Conservation (phyloP, 1,284 basidiomycete species). For the Sporisorium exsertum region DNA sequence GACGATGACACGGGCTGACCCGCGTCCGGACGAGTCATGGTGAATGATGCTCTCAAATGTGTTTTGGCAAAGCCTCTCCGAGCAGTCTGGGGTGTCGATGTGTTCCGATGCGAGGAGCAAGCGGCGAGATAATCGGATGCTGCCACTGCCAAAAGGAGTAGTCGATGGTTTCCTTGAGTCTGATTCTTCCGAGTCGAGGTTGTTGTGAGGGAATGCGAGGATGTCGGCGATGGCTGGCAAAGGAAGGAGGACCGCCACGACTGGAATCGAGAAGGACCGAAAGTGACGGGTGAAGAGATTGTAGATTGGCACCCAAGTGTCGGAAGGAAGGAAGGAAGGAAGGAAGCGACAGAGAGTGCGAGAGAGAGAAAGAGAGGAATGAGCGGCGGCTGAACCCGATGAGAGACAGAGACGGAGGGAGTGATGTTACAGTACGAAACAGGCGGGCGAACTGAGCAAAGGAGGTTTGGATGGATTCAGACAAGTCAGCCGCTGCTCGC, state of each 20-base stretch:
- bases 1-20: constrained; percentile 15
- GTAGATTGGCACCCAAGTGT: neutral
- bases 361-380: neutral
- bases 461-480: constrained; percentile 20
- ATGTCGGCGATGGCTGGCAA: neutral
- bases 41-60: constrained; percentile 2
- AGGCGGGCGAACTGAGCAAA: neutral
- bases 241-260: neutral
- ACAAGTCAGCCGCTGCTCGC: neutral
- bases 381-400: constrained; percentile 1
- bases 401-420: neutral
- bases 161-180: neutral
- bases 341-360: neutral
- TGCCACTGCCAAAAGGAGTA: neutral
- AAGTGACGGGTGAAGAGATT: neutral
- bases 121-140: neutral
- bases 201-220: neutral
- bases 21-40: constrained; percentile 17
- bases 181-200: neutral
- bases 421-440: constrained; percentile 3
- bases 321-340: neutral
- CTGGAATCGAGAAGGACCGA: neutral
- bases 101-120: neutral
- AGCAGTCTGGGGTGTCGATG: neutral
- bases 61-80: neutral